A percentile compares a stretch with the other conserved stretches of the same genome.
These are phyloP conservation scores for Malassezia sp. DNA, from an alignment of 1,284 basidiomycete genomes.

Conservation along the genomic window DNA sequence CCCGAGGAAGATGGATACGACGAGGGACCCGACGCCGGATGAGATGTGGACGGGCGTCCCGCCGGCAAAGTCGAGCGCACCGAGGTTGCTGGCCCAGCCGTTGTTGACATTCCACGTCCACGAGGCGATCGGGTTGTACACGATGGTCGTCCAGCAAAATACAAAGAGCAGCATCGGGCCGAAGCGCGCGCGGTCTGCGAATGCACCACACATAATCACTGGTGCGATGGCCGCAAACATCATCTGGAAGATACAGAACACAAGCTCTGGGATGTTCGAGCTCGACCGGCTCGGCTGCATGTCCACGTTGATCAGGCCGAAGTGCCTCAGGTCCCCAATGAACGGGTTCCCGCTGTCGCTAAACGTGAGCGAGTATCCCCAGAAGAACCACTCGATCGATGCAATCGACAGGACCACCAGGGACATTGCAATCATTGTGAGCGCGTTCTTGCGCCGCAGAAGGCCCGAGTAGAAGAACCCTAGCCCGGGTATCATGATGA, in stretches of 20 bases:
- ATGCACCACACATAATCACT: slow-evolving; percentile 71
- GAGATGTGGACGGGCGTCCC: slow-evolving; percentile 49
- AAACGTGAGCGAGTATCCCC: slow-evolving; percentile 49
- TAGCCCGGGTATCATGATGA: slow-evolving; percentile 69
- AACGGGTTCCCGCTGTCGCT: slow-evolving; percentile 45
- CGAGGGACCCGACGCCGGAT: slow-evolving; percentile 46
- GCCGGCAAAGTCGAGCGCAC: slow-evolving; percentile 49
- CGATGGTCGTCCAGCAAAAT: slow-evolving; percentile 82
- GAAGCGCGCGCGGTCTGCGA: slow-evolving; percentile 78
- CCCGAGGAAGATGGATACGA: slow-evolving; percentile 47
- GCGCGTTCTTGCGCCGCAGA: slow-evolving; percentile 72
- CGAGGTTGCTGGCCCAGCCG: slow-evolving; percentile 42
- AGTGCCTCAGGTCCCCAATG: slow-evolving; percentile 57
- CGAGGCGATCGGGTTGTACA: slow-evolving; percentile 54
- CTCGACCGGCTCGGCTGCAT: slow-evolving; percentile 56
- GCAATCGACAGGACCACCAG: slow-evolving; percentile 66
- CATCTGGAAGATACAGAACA: slow-evolving; percentile 77
- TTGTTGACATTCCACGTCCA: slow-evolving; percentile 43
- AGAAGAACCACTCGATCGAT: slow-evolving; percentile 56
- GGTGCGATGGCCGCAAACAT: slow-evolving; percentile 66
- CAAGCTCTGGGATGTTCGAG: slow-evolving; percentile 58
- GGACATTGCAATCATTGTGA: slow-evolving; percentile 79
- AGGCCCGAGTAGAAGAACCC: slow-evolving; percentile 74
- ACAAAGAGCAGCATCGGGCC: slow-evolving; percentile 78
- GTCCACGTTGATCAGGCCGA: slow-evolving; percentile 70